Conservation (phyloP, 495 filamentous ascomycete genomes). For the Penicillium crystallinum region DNA sequence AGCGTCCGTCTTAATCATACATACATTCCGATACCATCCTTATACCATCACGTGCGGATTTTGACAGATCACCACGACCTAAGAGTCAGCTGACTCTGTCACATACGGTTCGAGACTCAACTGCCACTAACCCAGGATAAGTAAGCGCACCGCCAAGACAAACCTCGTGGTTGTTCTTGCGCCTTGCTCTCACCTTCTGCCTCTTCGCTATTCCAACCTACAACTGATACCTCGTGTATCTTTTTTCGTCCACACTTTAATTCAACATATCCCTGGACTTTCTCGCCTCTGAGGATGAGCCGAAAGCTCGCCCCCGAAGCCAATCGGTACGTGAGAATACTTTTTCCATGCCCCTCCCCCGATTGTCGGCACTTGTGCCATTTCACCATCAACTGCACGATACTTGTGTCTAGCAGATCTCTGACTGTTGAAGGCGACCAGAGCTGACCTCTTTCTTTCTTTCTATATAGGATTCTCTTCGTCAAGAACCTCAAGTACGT, state of each 20-base stretch:
- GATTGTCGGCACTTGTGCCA: slow-evolving; percentile 11
- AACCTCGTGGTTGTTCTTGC: slow-evolving; percentile 19
- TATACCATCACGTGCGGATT: slow-evolving; percentile 11
- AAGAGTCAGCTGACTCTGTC: slow-evolving; percentile 10
- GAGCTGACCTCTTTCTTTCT: slow-evolving; percentile 8
- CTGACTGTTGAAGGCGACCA: slow-evolving; percentile 14
- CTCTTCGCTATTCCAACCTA: slow-evolving; percentile 11
- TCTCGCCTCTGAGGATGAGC: slow-evolving; percentile 43
- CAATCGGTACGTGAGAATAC: slow-evolving; percentile 65
- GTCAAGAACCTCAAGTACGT: slow-evolving; percentile 93
- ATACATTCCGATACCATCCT: slow-evolving; percentile 11
- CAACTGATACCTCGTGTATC: slow-evolving; percentile 28
- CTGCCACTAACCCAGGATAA: slow-evolving; percentile 29
- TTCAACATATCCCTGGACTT: slow-evolving; percentile 5
- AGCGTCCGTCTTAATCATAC: slow-evolving; percentile 14
- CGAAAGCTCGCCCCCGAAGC: slow-evolving; percentile 92
- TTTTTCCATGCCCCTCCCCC: slow-evolving; percentile 32
- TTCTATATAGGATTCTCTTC: slow-evolving; percentile 74
- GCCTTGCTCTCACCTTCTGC: slow-evolving; percentile 12
- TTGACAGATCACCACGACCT: slow-evolving; percentile 1
- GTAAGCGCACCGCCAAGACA: slow-evolving; percentile 23
- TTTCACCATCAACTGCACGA: not conserved
- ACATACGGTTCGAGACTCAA: slow-evolving; percentile 1
- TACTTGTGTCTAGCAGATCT: not conserved
- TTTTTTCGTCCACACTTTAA: slow-evolving; percentile 13